Evolutionary conservation across 2,329 filamentous ascomycete species (phyloP), one percentile per base, ranked within the genome.

Genomic region (Aspergillus flavus): DNA sequence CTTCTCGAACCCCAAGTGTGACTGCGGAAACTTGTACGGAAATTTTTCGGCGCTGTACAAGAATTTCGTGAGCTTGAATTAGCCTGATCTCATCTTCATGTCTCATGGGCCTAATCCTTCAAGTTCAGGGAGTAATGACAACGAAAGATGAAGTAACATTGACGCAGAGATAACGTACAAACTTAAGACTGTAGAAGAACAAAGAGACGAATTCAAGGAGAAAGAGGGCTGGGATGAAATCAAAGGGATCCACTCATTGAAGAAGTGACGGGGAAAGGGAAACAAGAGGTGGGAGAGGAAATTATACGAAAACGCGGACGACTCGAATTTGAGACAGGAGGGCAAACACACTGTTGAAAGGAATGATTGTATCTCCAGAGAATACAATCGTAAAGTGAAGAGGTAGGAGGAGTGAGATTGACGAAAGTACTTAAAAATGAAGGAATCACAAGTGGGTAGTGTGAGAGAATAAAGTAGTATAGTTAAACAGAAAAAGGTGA

Each of bases 21-120:
- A 34, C 67, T 73, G 63, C 75, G 71, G 60, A 76, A 72, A 26
- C 65, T 62, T 7, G 73, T 68, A 57, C 71, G 72, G 59, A 76
- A 72, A 48, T 66, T 68, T 60, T 64, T 69, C 53, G 69, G 65
- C 59, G 74, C 72, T 76, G 63, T 65, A 61, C 28, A 52, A 14
- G 32, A 45, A 48, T 26, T 36, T 4, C 21, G 23, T 10, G 26
- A 53, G 48, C 10, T 21, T 30, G 34, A 23, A 58, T 69, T 67
- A 67, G 67, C 64, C 32, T 11, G 21, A 19, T 23, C 19, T 30
- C 16, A 16, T 19, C 34, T 19, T 48, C 23, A 50, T n/a, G 16
- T 50, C 26, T 21, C 26, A 11, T 30, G 12, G 46, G 12, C 32
- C 12, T 14, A 48, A 26, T 48, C 45, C 11, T 26, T 28, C 45